A percentile compares a stretch with the other conserved stretches of the same genome.
Conservation (phyloP, 768 basidiomycete species). For the Lentinula aciculospora region DNA sequence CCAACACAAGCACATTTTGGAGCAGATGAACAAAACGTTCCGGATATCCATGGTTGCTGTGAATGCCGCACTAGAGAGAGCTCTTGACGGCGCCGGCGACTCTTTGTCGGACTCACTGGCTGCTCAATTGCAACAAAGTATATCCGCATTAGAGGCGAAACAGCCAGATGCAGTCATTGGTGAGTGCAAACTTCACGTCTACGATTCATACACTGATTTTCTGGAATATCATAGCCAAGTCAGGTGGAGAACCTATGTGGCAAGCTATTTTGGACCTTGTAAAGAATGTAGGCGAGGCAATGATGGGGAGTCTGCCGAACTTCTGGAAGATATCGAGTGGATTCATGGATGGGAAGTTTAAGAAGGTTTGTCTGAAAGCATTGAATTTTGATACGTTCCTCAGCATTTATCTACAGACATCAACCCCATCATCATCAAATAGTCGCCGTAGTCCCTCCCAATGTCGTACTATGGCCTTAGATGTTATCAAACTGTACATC, state of each 20-base stretch:
- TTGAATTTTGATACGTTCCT: background rate
- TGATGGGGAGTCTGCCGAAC: constrained; percentile 79
- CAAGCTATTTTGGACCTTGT: constrained; percentile 71
- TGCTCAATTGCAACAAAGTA: constrained; percentile 53
- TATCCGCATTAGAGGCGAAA: constrained; percentile 57
- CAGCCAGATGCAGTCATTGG: constrained; percentile 58
- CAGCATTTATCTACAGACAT: background rate
- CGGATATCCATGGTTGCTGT: constrained; percentile 45
- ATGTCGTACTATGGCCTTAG: constrained; percentile 81
- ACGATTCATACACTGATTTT: background rate
- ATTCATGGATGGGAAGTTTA: constrained; percentile 91
- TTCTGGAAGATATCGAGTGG: constrained; percentile 92
- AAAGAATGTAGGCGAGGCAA: constrained; percentile 81
- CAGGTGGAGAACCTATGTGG: constrained; percentile 77
- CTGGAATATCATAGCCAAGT: constrained; percentile 43
- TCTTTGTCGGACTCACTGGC: constrained; percentile 39
- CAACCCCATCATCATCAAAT: constrained; percentile 28
- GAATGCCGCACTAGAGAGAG: constrained; percentile 46
- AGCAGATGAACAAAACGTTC: constrained; percentile 65
- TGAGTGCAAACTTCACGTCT: constrained; percentile 21
- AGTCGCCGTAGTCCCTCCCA: constrained; percentile 78
- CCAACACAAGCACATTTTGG: constrained; percentile 83
- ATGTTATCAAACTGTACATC: constrained; percentile 82
- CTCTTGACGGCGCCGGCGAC: constrained; percentile 30
- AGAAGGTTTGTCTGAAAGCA: constrained; percentile 50